Evolutionary conservation across 2,329 filamentous ascomycete species (phyloP).

Genomic region (Sphaceloma murrayae): DNA sequence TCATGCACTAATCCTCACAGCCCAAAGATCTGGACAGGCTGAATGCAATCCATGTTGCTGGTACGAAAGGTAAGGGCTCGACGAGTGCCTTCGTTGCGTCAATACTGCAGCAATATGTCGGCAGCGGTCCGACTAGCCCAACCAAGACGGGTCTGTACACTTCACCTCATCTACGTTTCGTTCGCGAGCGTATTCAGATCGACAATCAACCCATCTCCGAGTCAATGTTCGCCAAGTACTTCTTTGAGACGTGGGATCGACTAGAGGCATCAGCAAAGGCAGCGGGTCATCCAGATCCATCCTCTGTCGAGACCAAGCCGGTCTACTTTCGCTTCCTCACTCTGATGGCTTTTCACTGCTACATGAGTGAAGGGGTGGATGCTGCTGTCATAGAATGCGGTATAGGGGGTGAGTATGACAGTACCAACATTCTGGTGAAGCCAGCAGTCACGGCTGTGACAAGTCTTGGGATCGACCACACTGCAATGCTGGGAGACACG

Average conservation of each 20-base stretch:
- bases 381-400: slow-evolving; percentile 84
- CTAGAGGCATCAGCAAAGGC: slow-evolving; percentile 44
- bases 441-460: slow-evolving; percentile 66
- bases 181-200: slow-evolving; percentile 76
- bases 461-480: slow-evolving; percentile 77
- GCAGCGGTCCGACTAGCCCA: slow-evolving; percentile 19
- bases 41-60: slow-evolving; percentile 71
- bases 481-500: slow-evolving; percentile 67
- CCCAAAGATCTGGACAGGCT: slow-evolving; percentile 51
- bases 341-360: slow-evolving; percentile 76
- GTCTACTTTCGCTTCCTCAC: slow-evolving; percentile 91
- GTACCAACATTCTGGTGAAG: slow-evolving; percentile 70
- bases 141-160: slow-evolving; percentile 65
- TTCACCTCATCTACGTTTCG: slow-evolving; percentile 73
- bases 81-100: slow-evolving; percentile 75
- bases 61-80: slow-evolving; percentile 90
- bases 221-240: slow-evolving; percentile 61
- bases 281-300: slow-evolving; percentile 41
- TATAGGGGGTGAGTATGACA: slow-evolving; percentile 87
- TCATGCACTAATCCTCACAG: slow-evolving; percentile 29
- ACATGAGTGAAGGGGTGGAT: slow-evolving; percentile 63
- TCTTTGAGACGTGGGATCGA: slow-evolving; percentile 75
- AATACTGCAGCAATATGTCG: slow-evolving; percentile 57
- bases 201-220: slow-evolving; percentile 61
- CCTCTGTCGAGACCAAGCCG: slow-evolving; percentile 56